Conservation (phyloP, 1,284 basidiomycete species). For the Anthracocystis panici-leucophaei region DNA sequence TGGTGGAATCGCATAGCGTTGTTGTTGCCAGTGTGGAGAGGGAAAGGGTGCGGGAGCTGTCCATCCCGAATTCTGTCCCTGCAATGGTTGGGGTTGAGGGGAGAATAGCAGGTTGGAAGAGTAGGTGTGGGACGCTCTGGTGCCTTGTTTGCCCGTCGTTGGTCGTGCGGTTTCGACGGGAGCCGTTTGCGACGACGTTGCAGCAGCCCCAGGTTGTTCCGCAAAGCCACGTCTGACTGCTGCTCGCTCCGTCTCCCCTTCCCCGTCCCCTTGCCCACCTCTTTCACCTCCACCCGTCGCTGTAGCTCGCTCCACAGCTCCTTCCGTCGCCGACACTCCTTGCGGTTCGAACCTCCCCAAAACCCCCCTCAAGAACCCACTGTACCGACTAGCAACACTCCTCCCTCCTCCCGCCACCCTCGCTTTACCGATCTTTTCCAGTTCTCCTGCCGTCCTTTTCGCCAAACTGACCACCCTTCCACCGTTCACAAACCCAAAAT, state of each 20-base stretch:
- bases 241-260: slow-evolving; percentile 6
- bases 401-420: slow-evolving; percentile 4
- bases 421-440: slow-evolving; percentile 21
- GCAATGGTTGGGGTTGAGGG: neutral
- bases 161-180: neutral
- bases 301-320: neutral
- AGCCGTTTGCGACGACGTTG: neutral
- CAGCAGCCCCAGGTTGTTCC: neutral
- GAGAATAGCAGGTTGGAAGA: slow-evolving; percentile 27
- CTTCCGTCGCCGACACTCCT: neutral
- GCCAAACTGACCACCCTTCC: slow-evolving; percentile 22
- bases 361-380: slow-evolving; percentile 29
- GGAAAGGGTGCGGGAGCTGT: neutral
- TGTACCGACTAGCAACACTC: slow-evolving; percentile 30
- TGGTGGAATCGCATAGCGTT: slow-evolving; percentile 1
- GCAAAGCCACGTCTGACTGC: slow-evolving; percentile 11
- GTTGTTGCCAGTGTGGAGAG: neutral
- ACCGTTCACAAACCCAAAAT: slow-evolving; percentile 27
- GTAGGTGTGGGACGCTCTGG: slow-evolving; percentile 25
- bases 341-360: slow-evolving; percentile 15
- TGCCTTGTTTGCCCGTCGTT: slow-evolving; percentile 16
- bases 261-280: neutral
- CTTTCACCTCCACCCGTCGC: neutral
- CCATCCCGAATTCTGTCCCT: neutral
- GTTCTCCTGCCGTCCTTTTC: slow-evolving; percentile 7